These are phyloP conservation scores for Umbilicus rupestris DNA, from an alignment of 164 flowering plant species.

Conservation along the genomic window DNA sequence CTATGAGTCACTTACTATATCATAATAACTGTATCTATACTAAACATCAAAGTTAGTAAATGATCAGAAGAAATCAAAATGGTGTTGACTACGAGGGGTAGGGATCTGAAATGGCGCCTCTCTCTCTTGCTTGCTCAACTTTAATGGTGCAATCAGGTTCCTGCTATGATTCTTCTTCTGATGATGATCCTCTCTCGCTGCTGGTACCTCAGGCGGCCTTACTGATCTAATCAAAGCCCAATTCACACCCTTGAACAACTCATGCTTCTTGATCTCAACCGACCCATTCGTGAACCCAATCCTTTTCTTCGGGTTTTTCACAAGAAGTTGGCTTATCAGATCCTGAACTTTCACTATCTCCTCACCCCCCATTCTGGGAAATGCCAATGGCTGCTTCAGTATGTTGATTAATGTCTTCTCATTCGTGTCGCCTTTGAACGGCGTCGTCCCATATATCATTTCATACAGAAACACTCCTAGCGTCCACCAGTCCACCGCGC, in stretches of 20 bases:
- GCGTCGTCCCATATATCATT: conserved; percentile 67
- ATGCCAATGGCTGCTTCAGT: conserved; percentile 49
- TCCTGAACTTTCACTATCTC: conserved; percentile 62
- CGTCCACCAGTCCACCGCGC: conserved; percentile 95
- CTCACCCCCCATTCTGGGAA: conserved; percentile 50
- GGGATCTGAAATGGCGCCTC: conserved; percentile 51
- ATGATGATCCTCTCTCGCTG: conserved; percentile 9
- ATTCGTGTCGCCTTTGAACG: conserved; percentile 79
- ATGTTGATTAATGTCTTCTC: conserved; percentile 74
- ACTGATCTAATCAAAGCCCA: conserved; percentile 87
- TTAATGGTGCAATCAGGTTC: conserved; percentile 17
- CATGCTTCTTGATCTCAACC: conserved; percentile 74
- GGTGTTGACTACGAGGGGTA: conserved; percentile 15
- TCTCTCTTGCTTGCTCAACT: conserved; percentile 44
- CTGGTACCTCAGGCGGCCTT: conserved; percentile 68
- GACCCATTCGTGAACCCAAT: conserved; percentile 69
- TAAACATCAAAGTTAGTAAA: conserved; percentile 30
- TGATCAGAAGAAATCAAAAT: conserved; percentile 56
- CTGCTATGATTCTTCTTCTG: conserved; percentile 17
- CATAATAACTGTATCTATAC: conserved; percentile 13
- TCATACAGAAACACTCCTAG: conserved; percentile 78
- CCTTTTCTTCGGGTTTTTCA: conserved; percentile 80
- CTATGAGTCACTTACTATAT: not conserved
- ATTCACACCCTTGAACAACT: conserved; percentile 76
- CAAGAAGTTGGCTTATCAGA: conserved; percentile 49